Evolutionary conservation across 257 asterid species (phyloP), one percentile per base, ranked within the genome.

Genomic region (Ilex asprella): DNA sequence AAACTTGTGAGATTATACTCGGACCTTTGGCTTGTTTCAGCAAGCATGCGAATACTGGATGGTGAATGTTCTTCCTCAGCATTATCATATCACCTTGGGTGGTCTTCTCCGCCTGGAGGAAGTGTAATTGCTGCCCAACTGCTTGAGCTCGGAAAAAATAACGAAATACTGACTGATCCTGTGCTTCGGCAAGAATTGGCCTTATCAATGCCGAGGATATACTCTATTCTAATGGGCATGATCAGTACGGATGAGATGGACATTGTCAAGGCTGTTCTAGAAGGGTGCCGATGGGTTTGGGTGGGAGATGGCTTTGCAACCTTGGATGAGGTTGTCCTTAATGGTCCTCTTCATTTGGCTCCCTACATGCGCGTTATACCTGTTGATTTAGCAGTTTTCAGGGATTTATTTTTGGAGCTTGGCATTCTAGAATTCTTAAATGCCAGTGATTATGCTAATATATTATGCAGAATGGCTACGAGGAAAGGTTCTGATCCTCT

Each of bases 261-360:
- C 63, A 81, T 91, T 70, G 90, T 91, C 56, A 91, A 83, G 77
- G 98, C 94, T 75, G 78, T 91, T 77, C 78, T 91, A 64, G 98
- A 91, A 85, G 94, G 98, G 69, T 78, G 84, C 73, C 81, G 92
- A 79, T 91, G 98, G 95, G 76, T 91, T 73, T 91, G 98, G 98
- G 98, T 91, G 12, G 98, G 98, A 72, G 96, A 91, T 76, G 98
- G 98, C 44, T 91, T 88, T 72, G 92, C 96, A 53, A 88, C 90
- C 64, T 69, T 88, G 39, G 84, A 78, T 68, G 98, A 91, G 77
- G 98, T 91, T 62, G 98, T 86, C 66, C 96, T 91, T 69, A 84
- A 79, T 73, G 96, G 98, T 60, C 91, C 96, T 75, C 88, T 91
- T 72, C 92, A 91, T 78, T 84, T 91, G 84, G 95, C 95, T 78